Evolutionary conservation across 2,329 filamentous ascomycete genomes (phyloP).

Genomic region (Sarocladiaceae sp.): DNA sequence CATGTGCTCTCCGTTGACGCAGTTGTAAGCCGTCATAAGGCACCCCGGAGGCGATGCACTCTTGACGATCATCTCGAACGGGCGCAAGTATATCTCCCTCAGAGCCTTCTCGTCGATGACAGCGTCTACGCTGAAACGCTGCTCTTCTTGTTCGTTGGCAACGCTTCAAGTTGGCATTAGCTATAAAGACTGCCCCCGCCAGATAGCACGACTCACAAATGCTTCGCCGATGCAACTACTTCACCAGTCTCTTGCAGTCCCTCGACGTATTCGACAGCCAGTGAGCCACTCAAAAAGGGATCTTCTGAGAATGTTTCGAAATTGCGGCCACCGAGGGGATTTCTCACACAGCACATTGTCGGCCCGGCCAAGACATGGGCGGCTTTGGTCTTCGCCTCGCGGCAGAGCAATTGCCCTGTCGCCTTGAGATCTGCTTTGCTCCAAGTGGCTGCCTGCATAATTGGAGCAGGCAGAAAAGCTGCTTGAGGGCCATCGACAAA

Average conservation of each 20-base stretch:
- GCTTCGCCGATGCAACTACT: slow-evolving; percentile 34
- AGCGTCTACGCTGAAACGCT: slow-evolving; percentile 15
- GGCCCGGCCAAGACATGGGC: slow-evolving; percentile 65
- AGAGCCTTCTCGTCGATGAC: slow-evolving; percentile 17
- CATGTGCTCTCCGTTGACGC: slow-evolving; percentile 33
- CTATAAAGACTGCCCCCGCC: no score
- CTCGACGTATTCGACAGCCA: slow-evolving; percentile 32
- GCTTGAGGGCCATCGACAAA: slow-evolving; percentile 17
- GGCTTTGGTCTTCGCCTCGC: slow-evolving; percentile 49
- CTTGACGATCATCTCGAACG: slow-evolving; percentile 33
- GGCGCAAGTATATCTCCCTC: slow-evolving; percentile 30
- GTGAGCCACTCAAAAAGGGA: slow-evolving; percentile 32
- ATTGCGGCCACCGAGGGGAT: slow-evolving; percentile 36
- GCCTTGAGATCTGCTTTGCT: slow-evolving; percentile 45
- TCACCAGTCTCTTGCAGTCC: slow-evolving; percentile 35
- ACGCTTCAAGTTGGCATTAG: slow-evolving; percentile 26
- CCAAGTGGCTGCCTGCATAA: slow-evolving; percentile 50
- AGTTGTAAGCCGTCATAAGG: slow-evolving; percentile 37
- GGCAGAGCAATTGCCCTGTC: slow-evolving; percentile 52
- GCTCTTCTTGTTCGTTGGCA: slow-evolving; percentile 28
- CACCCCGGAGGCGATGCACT: slow-evolving; percentile 26
- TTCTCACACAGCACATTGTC: slow-evolving; percentile 25
- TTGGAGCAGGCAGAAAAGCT: slow-evolving; percentile 19
- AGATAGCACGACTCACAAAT: not conserved
- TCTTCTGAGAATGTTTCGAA: slow-evolving; percentile 39